Conservation (phyloP, 2,329 filamentous ascomycete genomes). For the Verticillium zaregamsianum region DNA sequence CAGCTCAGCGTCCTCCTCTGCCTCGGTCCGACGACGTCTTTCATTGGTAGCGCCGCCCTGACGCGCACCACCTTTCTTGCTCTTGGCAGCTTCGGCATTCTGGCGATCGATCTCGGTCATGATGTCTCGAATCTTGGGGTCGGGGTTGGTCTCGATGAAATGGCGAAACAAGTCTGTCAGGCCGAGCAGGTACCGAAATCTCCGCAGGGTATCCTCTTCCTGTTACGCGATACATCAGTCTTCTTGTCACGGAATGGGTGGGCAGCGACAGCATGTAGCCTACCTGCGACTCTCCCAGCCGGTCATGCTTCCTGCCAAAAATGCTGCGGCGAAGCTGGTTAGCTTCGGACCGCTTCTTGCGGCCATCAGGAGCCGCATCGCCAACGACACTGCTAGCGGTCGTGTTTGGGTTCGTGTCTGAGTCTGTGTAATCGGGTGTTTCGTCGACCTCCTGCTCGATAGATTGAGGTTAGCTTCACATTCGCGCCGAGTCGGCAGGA, state of each 20-base stretch:
- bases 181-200: constrained; percentile 92
- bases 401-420: constrained; percentile 63
- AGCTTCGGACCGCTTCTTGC: constrained; percentile 80
- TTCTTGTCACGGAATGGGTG: neutral
- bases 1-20: constrained; percentile 93
- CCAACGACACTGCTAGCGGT: constrained; percentile 82
- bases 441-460: constrained; percentile 55
- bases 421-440: constrained; percentile 63
- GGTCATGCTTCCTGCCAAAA: constrained; percentile 91
- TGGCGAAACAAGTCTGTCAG: constrained; percentile 96
- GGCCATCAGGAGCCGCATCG: constrained; percentile 69
- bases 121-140: constrained; percentile 89
- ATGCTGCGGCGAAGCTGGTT: constrained; percentile 88
- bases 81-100: constrained; percentile 68
- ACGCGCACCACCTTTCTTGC: constrained; percentile 70
- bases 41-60: constrained; percentile 81
- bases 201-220: constrained; percentile 92
- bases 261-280: constrained; percentile 1
- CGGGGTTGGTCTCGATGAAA: constrained; percentile 96
- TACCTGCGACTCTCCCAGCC: constrained; percentile 89
- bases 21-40: constrained; percentile 83
- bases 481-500: neutral
- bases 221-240: constrained; percentile 25
- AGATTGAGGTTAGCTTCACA: constrained; percentile 1
- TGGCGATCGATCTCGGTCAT: constrained; percentile 93